Base-by-base conservation (phyloP, 1,139 yeast species). In the Geotrichum phurueaensis region DNA sequence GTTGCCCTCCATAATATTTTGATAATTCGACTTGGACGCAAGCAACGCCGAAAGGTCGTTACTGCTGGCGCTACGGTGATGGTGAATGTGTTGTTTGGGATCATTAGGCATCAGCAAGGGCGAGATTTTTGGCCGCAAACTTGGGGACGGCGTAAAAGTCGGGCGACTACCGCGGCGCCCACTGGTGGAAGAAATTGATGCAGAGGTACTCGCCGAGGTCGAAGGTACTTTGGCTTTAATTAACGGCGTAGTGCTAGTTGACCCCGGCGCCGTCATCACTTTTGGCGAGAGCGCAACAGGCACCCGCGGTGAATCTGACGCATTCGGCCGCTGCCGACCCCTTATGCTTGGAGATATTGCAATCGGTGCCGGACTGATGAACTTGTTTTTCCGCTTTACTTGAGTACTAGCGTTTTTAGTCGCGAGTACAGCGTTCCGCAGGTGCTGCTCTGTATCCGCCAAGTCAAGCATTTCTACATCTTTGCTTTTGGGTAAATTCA, bases 1-100 rank as follows among this genome's bases (percentile, higher is more conserved):
- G 29, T 73, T 75, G 48, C 80, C 80, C 59, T 77, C 80, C n/a
- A 77, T 69, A 45, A 77, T 75, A 64, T 75, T 74, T 64, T 77
- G 80, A 64, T 77, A 76, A 64, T 77, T 77, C 43, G 79, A 75
- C 64, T 76, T 75, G 23, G 76, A 67, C 31, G 77, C 78, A 56
- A 74, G 70, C 55, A 75, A 64, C n/a, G 70, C 68, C 15, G 71
- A 67, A 47, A 72, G 63, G 58, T 75, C 75, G 1, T 53, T 48
- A 15, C 51, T 25, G 15, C 65, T 49, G 20, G 45, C 51, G 9
- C 54, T 51, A 12, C 57, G 64, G 39, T 64, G 66, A 54, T 70
- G 65, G 70, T 57, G 61, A 51, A 64, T 12, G 57, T 49, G 51
- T 57, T 53, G 20, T 53, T 53, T 13, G 61, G 59, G 33, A 58